phyloP scores from a whole-genome alignment of 345 rosid genomes.

The Pugionium dolabratum region DNA sequence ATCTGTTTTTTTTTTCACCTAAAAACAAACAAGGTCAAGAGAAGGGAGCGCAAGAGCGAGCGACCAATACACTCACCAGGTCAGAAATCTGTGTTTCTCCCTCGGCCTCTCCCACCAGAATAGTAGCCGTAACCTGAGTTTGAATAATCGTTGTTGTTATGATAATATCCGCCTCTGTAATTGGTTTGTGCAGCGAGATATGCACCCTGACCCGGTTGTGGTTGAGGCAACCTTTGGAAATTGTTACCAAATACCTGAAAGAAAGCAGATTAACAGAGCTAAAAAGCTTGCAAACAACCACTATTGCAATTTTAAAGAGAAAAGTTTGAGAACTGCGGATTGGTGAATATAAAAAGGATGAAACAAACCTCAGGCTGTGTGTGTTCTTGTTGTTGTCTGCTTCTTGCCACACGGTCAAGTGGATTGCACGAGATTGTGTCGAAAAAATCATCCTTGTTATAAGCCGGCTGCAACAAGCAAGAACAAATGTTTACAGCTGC shows the following conservation, averaged over 20 bases:
- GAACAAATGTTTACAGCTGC: constrained; percentile 7
- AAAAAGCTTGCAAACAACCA: constrained; percentile 6
- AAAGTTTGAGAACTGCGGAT: constrained; percentile 1
- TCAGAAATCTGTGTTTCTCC: constrained; percentile 37
- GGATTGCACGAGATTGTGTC: constrained; percentile 71
- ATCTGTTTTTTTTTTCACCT: not conserved
- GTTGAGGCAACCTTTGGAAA: constrained; percentile 31
- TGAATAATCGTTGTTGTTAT: constrained; percentile 12
- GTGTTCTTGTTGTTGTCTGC: constrained; percentile 46
- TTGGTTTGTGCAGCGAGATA: constrained; percentile 43
- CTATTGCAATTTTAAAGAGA: constrained; percentile 1
- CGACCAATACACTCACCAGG: constrained; percentile 9
- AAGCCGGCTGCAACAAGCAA: constrained; percentile 59
- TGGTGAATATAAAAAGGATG: not conserved
- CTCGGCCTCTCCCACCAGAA: constrained; percentile 37
- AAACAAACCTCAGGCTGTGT: constrained; percentile 63
- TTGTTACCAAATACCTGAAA: constrained; percentile 38
- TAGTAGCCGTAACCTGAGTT: constrained; percentile 32
- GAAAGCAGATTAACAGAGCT: not conserved
- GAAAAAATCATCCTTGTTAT: constrained; percentile 89
- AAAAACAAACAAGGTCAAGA: constrained; percentile 4
- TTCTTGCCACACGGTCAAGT: constrained; percentile 48
- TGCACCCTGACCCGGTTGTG: constrained; percentile 41
- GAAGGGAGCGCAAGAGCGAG: not conserved
- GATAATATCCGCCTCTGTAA: constrained; percentile 28